Evolutionary conservation across 352 stramenopile species (phyloP), one percentile per base, ranked within the genome.

Genomic region (Globisporangium apiculatum): DNA sequence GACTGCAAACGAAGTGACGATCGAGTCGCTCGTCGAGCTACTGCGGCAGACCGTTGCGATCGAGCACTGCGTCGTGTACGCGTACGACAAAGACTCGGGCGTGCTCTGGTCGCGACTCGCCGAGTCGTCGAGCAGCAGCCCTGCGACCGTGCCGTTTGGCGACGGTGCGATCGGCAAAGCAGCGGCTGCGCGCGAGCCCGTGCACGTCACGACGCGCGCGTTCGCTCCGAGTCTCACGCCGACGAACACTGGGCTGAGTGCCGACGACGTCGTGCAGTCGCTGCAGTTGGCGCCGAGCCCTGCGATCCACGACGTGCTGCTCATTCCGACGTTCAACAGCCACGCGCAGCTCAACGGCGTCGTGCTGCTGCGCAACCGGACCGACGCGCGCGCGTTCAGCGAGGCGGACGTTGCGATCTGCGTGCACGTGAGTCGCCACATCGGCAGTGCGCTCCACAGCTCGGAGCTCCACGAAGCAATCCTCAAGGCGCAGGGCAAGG

Each of bases 21-120:
- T 75, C 52, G 66, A 75, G 54, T 66, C 63, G n/a, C 62, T 86
- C 24, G 64, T 86, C 0, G 69, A 83, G 18, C 66, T 86, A 40
- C 61, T 89, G n/a, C 70, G 74, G 24, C 66, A 77, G 48, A 75
- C 71, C 12, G 66, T 87, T 31, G 67, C 58, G 1, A 71, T 86
- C 14, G 69, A 82, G n/a, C 65, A 68, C 35, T 89, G 79, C 64
- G 72, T 67, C 41, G 68, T 89, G 36, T 89, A 87, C 55, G 68
- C 69, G 4, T 71, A 73, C 53, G 79, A 89, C 62, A 72, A 71
- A 36, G 69, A 84, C 24, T 72, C 67, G 4, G 69, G 79, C 4
- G 61, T 72, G 49, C 63, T 89, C 37, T 87, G 73, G 73, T 58
- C 74, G 51, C 68, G 75, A 0, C 61, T 84, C 50, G 72, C 50